Percentiles rank a stretch among this genome's conserved stretches.
phyloP scores from a whole-genome alignment of 345 rosid species.

The Raphanus raphanistrum region DNA sequence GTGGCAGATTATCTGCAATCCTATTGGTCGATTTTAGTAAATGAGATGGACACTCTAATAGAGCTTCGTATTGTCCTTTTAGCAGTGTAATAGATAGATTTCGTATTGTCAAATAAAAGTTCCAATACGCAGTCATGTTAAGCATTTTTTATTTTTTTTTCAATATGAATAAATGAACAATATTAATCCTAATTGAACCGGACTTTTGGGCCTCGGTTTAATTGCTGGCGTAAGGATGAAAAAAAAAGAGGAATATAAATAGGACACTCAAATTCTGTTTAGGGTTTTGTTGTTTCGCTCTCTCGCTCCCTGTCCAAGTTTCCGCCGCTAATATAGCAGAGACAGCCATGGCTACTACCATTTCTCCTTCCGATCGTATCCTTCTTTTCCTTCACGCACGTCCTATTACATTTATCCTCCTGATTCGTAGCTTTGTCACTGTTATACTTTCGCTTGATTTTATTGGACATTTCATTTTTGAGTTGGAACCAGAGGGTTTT shows the following conservation, averaged over 20 bases:
- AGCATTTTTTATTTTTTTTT: not conserved
- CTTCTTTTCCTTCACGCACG: not conserved
- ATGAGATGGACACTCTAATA: no score
- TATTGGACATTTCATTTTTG: not conserved
- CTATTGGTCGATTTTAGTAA: no score
- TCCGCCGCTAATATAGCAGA: conserved; percentile 16
- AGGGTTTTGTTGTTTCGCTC: not conserved
- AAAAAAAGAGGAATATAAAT: not conserved
- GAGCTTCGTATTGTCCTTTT: no score
- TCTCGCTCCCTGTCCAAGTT: not conserved
- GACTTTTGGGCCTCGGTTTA: not conserved
- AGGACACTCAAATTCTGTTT: not conserved
- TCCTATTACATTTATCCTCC: not conserved
- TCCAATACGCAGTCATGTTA: not conserved
- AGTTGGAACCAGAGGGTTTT: not conserved
- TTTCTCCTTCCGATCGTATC: conserved; percentile 19
- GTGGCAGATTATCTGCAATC: no score
- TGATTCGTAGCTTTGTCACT: not conserved
- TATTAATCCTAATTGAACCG: not conserved
- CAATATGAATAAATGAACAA: not conserved
- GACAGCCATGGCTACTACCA: conserved; percentile 18
- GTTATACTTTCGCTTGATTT: not conserved
- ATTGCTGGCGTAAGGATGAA: not conserved
- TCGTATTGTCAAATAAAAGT: no score
- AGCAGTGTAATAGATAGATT: no score